Evolutionary conservation across 352 stramenopile species (phyloP).

Genomic region (Phytopythium aichiense): DNA sequence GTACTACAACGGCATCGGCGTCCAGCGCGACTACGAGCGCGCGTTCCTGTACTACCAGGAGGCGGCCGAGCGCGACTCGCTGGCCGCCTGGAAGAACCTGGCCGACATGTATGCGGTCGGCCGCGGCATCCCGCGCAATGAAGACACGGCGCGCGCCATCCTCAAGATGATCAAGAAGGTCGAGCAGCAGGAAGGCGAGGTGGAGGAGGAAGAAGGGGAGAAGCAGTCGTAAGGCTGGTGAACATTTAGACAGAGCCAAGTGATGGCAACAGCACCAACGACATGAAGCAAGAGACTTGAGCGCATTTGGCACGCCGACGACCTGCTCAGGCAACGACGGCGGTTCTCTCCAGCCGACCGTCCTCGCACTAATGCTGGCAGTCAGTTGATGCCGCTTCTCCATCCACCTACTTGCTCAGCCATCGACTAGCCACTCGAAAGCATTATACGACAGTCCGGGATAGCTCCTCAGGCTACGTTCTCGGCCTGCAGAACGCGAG

Average conservation of each 20-base stretch:
- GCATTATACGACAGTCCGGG: no score
- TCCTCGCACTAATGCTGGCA: no score
- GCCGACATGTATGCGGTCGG: constrained; percentile 84
- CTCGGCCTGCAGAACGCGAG: no score
- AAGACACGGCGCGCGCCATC: constrained; percentile 77
- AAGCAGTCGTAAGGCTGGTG: neutral
- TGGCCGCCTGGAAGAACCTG: constrained; percentile 87
- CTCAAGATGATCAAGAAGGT: constrained; percentile 80
- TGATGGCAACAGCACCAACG: neutral
- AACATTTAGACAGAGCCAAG: neutral
- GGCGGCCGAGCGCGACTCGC: constrained; percentile 75
- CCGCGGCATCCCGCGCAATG: constrained; percentile 69
- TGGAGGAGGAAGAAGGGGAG: neutral
- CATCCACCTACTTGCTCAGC: no score
- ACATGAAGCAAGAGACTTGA: neutral
- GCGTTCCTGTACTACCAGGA: constrained; percentile 88
- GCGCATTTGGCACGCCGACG: no score
- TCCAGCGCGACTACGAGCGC: constrained; percentile 64
- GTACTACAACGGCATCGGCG: constrained; percentile 74
- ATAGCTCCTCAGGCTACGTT: no score
- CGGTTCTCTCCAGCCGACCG: no score
- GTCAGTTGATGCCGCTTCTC: no score
- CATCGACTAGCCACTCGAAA: no score
- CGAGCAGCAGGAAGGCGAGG: constrained; percentile 7
- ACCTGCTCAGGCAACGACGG: no score